These are phyloP conservation scores for Auriscalpium orientale DNA, from an alignment of 768 basidiomycete genomes.

Conservation along the genomic window DNA sequence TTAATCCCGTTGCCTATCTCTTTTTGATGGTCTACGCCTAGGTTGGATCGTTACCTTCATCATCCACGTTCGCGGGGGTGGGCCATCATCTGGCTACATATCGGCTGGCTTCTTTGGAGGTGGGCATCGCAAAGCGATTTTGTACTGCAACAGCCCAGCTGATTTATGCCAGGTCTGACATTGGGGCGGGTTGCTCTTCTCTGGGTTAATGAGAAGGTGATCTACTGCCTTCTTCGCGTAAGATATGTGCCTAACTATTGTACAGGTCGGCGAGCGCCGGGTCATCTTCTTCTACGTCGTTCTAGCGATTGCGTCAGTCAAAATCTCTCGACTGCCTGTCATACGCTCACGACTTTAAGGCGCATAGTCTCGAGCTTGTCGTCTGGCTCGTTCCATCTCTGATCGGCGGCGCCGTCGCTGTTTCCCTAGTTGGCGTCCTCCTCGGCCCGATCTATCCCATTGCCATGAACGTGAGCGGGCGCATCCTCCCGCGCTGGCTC, in stretches of 20 bases:
- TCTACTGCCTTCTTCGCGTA: neutral
- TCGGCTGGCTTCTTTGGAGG: constrained; percentile 39
- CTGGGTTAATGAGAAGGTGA: constrained; percentile 34
- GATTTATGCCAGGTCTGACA: constrained; percentile 27
- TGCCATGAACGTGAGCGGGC: constrained; percentile 30
- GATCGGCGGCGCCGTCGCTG: constrained; percentile 42
- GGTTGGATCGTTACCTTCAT: constrained; percentile 51
- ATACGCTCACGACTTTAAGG: constrained; percentile 9
- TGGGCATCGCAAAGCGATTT: neutral
- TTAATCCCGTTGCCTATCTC: neutral
- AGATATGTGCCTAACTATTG: too few relatives aligned
- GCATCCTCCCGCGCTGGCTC: constrained; percentile 35
- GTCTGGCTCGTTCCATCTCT: constrained; percentile 50
- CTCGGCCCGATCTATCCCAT: constrained; percentile 40
- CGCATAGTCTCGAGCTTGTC: constrained; percentile 38
- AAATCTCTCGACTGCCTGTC: neutral
- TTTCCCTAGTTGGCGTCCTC: constrained; percentile 44
- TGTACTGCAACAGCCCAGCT: neutral
- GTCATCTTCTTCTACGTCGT: constrained; percentile 29
- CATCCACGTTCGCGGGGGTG: constrained; percentile 34
- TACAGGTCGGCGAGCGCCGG: constrained; percentile 27
- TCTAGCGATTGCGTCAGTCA: constrained; percentile 26
- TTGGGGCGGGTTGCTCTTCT: constrained; percentile 45
- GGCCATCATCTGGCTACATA: constrained; percentile 39
- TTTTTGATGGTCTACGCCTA: constrained; percentile 4